Conservation (phyloP, 1,139 yeast genomes). For the Chernovozyma aurita region DNA sequence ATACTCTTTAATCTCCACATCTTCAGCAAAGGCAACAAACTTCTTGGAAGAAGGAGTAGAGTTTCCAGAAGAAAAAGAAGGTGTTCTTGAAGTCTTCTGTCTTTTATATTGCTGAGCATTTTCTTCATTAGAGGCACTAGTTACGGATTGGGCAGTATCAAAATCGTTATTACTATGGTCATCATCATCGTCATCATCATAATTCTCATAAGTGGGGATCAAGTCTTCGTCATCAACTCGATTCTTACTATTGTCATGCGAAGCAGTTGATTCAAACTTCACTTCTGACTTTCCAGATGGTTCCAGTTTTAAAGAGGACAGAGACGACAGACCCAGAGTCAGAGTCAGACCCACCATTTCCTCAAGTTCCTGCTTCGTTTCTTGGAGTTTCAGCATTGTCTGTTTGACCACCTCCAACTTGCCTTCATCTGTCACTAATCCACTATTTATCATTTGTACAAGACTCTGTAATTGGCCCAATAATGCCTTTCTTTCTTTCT, state of each 20-base stretch:
- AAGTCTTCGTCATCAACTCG: constrained; percentile 22
- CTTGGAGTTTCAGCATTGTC: constrained; percentile 30
- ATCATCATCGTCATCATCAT: constrained; percentile 22
- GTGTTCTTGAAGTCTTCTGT: constrained; percentile 13
- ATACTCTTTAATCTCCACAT: constrained; percentile 42
- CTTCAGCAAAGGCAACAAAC: constrained; percentile 43
- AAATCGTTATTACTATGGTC: constrained; percentile 23
- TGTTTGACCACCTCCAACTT: constrained; percentile 40
- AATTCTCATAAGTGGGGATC: constrained; percentile 29
- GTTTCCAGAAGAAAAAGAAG: constrained; percentile 20
- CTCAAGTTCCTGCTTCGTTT: constrained; percentile 43
- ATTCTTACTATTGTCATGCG: constrained; percentile 11
- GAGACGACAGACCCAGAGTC: too few relatives aligned
- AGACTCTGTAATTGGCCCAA: constrained; percentile 40
- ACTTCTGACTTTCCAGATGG: neutral
- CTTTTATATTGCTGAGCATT: constrained; percentile 19
- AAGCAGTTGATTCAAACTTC: constrained; percentile 12
- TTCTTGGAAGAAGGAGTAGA: constrained; percentile 29
- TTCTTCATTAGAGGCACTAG: constrained; percentile 9
- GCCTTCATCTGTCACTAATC: constrained; percentile 40
- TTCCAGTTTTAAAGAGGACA: too few relatives aligned
- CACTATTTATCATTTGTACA: constrained; percentile 35
- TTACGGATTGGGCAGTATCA: constrained; percentile 2
- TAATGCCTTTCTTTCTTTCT: constrained; percentile 36
- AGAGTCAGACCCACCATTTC: constrained; percentile 21